Base-by-base conservation (phyloP, 352 stramenopile species). In the Peronospora farinosa region DNA sequence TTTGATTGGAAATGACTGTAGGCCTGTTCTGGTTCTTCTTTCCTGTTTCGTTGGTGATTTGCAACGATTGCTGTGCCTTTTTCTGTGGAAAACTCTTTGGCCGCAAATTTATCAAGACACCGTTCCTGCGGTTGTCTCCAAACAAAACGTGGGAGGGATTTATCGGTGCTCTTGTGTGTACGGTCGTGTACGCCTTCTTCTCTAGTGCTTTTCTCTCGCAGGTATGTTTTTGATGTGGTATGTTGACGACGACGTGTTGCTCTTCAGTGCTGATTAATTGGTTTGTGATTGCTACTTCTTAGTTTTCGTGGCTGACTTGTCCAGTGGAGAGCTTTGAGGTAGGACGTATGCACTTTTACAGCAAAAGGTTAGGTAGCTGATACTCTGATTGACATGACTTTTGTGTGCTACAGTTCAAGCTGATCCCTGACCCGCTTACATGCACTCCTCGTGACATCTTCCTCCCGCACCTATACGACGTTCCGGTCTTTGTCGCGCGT, bases 121-220 rank as follows among this genome's bases (percentile, higher is more conserved):
- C 76, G 37, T 93, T 93, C 57, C 49, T 93, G 51, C 74, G 78
- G 8, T 81, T 99, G 42, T 98, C 88, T 28, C 97, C 97, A 13
- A 99, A 99, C 67, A 99, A 99, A 72, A 99, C 96, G 5, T 98
- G 96, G 96, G 97, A 99, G 61, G 96, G 96, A 2, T 99, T 99
- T 54, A 95, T 98, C 23, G 96, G 96, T 30, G 96, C 93, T 7
- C 93, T 95, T 31, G 53, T 99, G 17, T 97, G 92, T 63, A 99
- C 96, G 16, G 72, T 99, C 35, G 69, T 98, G 28, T 93, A 95
- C 33, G 93, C 74, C 13, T 96, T 95, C 66, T 97, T 97, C 45
- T 78, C 95, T 19, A 95, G 84, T 46, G 73, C 78, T 48, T 95
- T 86, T 54, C 72, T 98, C 40, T 78, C 92, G 31, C 76, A 92